Base-by-base conservation (phyloP, 2,329 filamentous ascomycete genomes). In the Aureobasidium melanogenum region DNA sequence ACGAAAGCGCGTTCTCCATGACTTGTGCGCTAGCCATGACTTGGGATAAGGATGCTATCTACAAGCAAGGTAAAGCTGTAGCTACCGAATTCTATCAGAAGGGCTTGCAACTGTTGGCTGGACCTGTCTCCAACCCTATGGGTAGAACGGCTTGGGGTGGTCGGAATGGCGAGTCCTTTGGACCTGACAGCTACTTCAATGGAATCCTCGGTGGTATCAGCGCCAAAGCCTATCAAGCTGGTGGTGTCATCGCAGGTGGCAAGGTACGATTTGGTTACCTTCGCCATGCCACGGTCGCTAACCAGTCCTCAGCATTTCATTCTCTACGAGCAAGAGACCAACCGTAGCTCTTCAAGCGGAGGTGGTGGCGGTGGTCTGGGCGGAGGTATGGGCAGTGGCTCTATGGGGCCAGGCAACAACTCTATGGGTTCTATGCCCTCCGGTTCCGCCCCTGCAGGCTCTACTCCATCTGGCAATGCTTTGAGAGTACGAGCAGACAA, bases 321-420 rank as follows among this genome's bases (percentile, higher is more conserved):
- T 46, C 80, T 74, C 14, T 84, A 87, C 60, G 84, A 87, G 67
- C 84, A 87, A 69, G 84, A 86, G 63, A 58, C 55, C 19, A 58
- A 58, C 30, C 55, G 55, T 6, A 46, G 26, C 14, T 46, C 39
- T 6, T 58, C 52, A 14, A 44, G 26, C 10, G 22, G 34, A 10
- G 36, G 51, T 32, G 38, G 36, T 14, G 55, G 55, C 19, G 55
- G 55, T 38, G 55, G 55, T 38, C 36, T 32, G 28, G 41, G 39
- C 1, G 55, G 43, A 5, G 43, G 41, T 26, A 32, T 36, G 34
- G 34, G 34, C 5, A 3, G 22, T 8, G 48, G 19, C 30, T 30
- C 28, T 14, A 24, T 19, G 19, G 39, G 54, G 6, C 24, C 22
- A 5, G 38, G 52, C 10, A 56, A 56, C 26, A 56, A 24, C 38